Evolutionary conservation across 768 basidiomycete genomes (phyloP).

Genomic region (Rhodotorula kratochvilovae): DNA sequence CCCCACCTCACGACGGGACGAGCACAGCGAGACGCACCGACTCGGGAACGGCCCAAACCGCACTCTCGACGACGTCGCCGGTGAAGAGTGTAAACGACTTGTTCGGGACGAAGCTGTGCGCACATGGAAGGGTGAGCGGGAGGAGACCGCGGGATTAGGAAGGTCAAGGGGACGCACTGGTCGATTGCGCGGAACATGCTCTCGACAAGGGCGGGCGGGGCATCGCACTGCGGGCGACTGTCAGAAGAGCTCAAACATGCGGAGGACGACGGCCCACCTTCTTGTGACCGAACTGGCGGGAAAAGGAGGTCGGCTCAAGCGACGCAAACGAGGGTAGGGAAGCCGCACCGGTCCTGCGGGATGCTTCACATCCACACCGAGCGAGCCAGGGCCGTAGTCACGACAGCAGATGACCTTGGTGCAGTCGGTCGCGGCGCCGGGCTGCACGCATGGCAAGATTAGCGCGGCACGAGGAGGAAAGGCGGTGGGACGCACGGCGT

Average conservation of each 20-base stretch:
- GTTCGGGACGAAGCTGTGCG: constrained; percentile 25
- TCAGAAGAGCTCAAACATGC: no score
- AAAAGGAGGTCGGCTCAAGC: no score
- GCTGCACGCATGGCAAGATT: constrained; percentile 43
- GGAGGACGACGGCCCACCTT: neutral
- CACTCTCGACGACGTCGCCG: constrained; percentile 58
- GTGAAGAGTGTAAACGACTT: constrained; percentile 58
- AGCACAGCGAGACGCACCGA: neutral
- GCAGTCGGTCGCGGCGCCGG: constrained; percentile 59
- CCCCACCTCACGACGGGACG: no score
- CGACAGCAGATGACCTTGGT: constrained; percentile 66
- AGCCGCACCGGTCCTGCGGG: constrained; percentile 53
- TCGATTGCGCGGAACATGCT: constrained; percentile 55
- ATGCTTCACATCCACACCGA: constrained; percentile 46
- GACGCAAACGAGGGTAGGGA: no score
- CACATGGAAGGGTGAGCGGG: neutral
- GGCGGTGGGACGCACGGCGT: constrained; percentile 51
- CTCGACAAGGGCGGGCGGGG: constrained; percentile 53
- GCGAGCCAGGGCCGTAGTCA: constrained; percentile 49
- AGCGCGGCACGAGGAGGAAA: neutral
- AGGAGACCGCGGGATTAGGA: fast-evolving
- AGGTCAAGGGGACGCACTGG: constrained; percentile 1
- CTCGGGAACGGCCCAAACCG: constrained; percentile 30
- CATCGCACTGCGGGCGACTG: constrained; percentile 51
- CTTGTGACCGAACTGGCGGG: constrained; percentile 31